Evolutionary conservation across 2,329 filamentous ascomycete genomes (phyloP).

Genomic region (Penicillium hesseltinei): DNA sequence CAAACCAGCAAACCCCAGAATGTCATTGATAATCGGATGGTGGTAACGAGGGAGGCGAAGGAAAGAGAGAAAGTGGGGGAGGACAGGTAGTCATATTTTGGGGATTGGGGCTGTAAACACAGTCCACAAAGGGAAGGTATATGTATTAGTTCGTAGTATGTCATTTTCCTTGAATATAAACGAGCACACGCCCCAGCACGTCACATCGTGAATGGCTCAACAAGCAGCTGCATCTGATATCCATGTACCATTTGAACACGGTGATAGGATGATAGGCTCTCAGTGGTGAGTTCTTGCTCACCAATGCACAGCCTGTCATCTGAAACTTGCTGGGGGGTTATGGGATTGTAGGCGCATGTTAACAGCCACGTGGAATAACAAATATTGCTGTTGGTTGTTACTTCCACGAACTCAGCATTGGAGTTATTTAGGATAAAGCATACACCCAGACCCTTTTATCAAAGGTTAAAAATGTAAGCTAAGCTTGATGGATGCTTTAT

Average conservation of each 20-base stretch:
- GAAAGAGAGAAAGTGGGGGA: not conserved
- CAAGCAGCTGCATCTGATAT: not conserved
- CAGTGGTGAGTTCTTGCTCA: not conserved
- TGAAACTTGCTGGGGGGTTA: not conserved
- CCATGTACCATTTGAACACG: too few relatives aligned
- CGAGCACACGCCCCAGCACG: not conserved
- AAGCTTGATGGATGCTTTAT: not conserved
- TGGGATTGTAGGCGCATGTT: not conserved
- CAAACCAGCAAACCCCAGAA: not conserved
- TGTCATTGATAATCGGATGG: not conserved
- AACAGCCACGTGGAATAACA: not conserved
- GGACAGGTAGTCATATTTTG: not conserved
- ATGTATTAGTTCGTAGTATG: not conserved
- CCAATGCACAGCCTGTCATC: not conserved
- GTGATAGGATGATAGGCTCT: not conserved
- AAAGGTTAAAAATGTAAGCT: not conserved
- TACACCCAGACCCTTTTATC: not conserved
- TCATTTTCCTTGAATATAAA: not conserved
- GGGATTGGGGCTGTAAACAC: not conserved
- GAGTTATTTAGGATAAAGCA: not conserved
- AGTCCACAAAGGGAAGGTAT: not conserved
- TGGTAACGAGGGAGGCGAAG: not conserved
- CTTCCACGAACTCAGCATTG: not conserved
- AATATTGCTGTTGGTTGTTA: not conserved
- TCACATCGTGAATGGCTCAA: not conserved